A percentile compares a stretch with the other conserved stretches of the same genome.
Evolutionary conservation across 2,329 filamentous ascomycete genomes (phyloP).

Genomic region (Fusarium mangiferae): DNA sequence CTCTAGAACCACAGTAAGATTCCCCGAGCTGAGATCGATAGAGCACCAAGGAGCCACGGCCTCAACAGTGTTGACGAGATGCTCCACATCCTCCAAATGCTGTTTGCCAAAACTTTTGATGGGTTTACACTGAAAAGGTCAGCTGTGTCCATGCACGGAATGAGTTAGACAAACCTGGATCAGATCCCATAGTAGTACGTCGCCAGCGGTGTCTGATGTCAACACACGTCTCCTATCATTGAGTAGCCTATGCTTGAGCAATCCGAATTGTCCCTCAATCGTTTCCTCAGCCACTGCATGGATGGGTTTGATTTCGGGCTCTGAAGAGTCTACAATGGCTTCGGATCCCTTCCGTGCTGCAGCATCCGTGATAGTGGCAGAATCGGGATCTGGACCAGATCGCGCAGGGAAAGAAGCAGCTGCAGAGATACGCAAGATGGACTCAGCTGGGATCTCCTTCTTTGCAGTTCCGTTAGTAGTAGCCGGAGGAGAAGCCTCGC

Average conservation of each 20-base stretch:
- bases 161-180: conserved; percentile 70
- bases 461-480: conserved; percentile 52
- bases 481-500: conserved; percentile 48
- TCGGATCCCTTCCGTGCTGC: conserved; percentile 54
- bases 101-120: conserved; percentile 94
- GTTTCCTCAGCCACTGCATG: conserved; percentile 78
- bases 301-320: conserved; percentile 65
- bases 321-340: conserved; percentile 42
- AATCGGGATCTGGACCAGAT: conserved; percentile 64
- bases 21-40: conserved; percentile 92
- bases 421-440: conserved; percentile 84
- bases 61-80: conserved; percentile 85
- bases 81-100: conserved; percentile 91
- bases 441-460: conserved; percentile 79
- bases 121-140: conserved; percentile 74
- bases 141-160: conserved; percentile 3
- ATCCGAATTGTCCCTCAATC: conserved; percentile 93
- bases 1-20: conserved; percentile 89
- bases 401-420: conserved; percentile 78
- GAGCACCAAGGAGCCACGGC: conserved; percentile 96
- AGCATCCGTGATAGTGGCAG: conserved; percentile 59
- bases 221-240: conserved; percentile 91
- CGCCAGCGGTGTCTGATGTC: conserved; percentile 93
- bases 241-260: conserved; percentile 91
- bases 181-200: conserved; percentile 95